These are phyloP conservation scores for Dacryopinax primogenitus DNA, from an alignment of 768 basidiomycete genomes.

Conservation along the genomic window DNA sequence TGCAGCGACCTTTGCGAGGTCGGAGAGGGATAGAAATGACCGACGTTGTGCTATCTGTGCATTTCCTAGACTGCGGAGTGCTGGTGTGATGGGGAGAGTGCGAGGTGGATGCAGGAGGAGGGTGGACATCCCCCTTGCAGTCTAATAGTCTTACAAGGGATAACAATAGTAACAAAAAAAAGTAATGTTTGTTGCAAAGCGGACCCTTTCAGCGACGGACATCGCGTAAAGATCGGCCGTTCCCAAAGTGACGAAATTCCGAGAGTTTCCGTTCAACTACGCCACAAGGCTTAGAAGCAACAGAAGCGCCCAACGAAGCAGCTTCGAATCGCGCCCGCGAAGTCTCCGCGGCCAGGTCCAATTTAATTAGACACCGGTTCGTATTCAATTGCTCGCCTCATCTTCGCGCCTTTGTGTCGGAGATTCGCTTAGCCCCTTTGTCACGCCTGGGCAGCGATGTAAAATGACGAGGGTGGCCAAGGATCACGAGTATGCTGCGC, in stretches of 20 bases:
- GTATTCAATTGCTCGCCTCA: background rate
- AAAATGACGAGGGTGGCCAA: too few species aligned
- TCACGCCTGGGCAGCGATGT: too few species aligned
- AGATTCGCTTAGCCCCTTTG: too few species aligned
- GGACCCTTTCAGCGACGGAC: too few species aligned
- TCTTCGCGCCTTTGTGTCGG: too few species aligned
- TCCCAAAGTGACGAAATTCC: too few species aligned
- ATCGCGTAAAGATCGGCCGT: too few species aligned
- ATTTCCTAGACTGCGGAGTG: background rate
- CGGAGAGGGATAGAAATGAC: background rate
- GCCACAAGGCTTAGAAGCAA: background rate
- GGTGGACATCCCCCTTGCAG: too few species aligned
- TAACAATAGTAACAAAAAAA: too few species aligned
- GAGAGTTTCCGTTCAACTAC: too few species aligned
- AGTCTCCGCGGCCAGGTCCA: background rate
- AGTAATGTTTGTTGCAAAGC: too few species aligned
- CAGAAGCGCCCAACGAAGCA: background rate
- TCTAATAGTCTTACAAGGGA: background rate
- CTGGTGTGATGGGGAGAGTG: background rate
- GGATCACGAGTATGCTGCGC: too few species aligned
- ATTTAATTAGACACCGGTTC: background rate
- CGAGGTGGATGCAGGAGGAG: background rate
- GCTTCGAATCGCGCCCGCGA: slow-evolving; percentile 9
- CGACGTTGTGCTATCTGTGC: background rate
- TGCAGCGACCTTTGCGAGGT: background rate